Percentiles rank a stretch among this genome's conserved stretches.
These are phyloP conservation scores for Trametes sp. DNA, from an alignment of 1,284 basidiomycete genomes.

Conservation along the genomic window DNA sequence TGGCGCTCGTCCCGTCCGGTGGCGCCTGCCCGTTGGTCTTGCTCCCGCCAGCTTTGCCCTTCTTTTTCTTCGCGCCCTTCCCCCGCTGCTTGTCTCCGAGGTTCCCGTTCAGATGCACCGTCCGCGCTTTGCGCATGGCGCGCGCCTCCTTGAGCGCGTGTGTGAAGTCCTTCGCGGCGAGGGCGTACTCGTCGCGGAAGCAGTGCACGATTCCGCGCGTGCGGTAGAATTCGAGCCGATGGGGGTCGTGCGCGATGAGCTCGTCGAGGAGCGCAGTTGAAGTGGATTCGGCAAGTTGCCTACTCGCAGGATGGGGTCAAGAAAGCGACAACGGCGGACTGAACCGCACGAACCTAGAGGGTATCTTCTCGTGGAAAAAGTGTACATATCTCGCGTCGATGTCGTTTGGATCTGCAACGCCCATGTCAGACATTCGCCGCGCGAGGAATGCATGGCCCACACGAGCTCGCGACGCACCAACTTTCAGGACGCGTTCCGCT, in stretches of 20 bases:
- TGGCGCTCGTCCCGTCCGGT: conserved; percentile 63
- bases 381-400: conserved; percentile 84
- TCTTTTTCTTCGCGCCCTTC: conserved; percentile 63
- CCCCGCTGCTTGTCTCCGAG: conserved; percentile 49
- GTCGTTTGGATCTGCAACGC: conserved; percentile 68
- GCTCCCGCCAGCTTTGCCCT: conserved; percentile 41
- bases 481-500: conserved; percentile 79
- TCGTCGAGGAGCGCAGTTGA: conserved; percentile 76
- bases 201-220: conserved; percentile 85
- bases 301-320: conserved; percentile 37
- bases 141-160: conserved; percentile 78
- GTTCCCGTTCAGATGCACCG: conserved; percentile 54
- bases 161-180: conserved; percentile 80
- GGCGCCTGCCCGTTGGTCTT: conserved; percentile 70
- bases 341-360: conserved; percentile 67
- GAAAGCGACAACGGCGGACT: background rate
- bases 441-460: background rate
- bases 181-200: conserved; percentile 80
- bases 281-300: conserved; percentile 83
- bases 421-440: background rate
- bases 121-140: conserved; percentile 66
- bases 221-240: conserved; percentile 80
- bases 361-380: conserved; percentile 91
- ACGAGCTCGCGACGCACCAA: conserved; percentile 61
- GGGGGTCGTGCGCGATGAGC: conserved; percentile 73